Conservation (phyloP, 129 eudicot genomes). For the Arctium minus region DNA sequence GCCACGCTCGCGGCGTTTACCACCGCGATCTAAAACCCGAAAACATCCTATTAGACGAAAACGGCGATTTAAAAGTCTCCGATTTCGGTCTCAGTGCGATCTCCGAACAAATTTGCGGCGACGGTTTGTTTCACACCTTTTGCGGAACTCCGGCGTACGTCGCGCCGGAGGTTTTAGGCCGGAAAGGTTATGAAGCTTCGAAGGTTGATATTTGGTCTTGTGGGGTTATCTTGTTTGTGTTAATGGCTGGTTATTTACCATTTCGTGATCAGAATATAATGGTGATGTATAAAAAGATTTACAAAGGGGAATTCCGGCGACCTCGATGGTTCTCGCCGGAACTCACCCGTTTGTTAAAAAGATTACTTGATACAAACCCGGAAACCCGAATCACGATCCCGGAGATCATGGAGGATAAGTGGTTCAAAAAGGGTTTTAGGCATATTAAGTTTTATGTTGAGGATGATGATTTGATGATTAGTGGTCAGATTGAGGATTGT, state of each 20-base stretch:
- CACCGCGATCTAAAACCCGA: slow-evolving; percentile 71
- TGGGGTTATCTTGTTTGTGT: slow-evolving; percentile 58
- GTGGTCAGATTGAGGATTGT: slow-evolving; percentile 14
- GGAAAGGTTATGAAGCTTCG: slow-evolving; percentile 62
- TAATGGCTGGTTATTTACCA: slow-evolving; percentile 67
- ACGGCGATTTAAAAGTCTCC: slow-evolving; percentile 66
- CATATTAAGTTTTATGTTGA: slow-evolving; percentile 57
- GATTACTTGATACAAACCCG: slow-evolving; percentile 54
- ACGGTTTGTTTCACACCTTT: slow-evolving; percentile 62
- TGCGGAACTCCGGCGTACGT: slow-evolving; percentile 79
- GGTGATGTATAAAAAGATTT: slow-evolving; percentile 65
- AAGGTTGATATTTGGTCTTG: slow-evolving; percentile 71
- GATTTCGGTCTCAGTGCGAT: slow-evolving; percentile 66
- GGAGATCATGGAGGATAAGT: slow-evolving; percentile 52
- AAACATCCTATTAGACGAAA: slow-evolving; percentile 54
- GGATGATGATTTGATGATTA: slow-evolving; percentile 59
- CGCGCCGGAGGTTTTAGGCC: slow-evolving; percentile 67
- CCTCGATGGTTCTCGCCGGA: slow-evolving; percentile 70
- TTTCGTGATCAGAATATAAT: slow-evolving; percentile 62
- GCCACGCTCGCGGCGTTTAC: slow-evolving; percentile 66
- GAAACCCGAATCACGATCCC: slow-evolving; percentile 57
- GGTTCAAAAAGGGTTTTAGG: slow-evolving; percentile 68
- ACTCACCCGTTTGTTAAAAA: slow-evolving; percentile 27
- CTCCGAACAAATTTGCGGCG: slow-evolving; percentile 55
- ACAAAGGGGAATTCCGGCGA: slow-evolving; percentile 56